These are phyloP conservation scores for Eucalyptus guilfoylei DNA, from an alignment of 345 rosid genomes.

Conservation along the genomic window DNA sequence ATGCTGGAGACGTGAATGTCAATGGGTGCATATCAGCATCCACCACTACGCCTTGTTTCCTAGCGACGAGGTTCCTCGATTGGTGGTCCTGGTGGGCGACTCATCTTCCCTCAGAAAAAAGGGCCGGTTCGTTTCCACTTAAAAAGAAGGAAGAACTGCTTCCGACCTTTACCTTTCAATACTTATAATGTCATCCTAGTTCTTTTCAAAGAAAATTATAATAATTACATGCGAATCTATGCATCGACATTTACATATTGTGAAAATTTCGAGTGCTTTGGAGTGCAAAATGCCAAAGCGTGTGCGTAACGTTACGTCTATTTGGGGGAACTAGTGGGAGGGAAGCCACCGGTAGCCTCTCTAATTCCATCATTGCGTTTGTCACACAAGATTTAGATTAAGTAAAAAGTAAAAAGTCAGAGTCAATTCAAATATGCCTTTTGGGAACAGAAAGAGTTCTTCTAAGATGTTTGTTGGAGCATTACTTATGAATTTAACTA, in stretches of 20 bases:
- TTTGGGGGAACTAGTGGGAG: not conserved
- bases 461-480: not conserved
- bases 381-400: not conserved
- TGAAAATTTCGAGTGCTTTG: not conserved
- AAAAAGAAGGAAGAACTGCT: not conserved
- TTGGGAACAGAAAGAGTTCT: not conserved
- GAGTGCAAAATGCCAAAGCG: not conserved
- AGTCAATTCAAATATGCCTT: not conserved
- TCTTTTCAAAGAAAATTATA: not conserved
- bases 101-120: not conserved
- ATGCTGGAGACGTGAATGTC: not conserved
- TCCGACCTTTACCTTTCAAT: not conserved
- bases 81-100: not conserved
- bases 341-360: not conserved
- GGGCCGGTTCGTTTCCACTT: not conserved
- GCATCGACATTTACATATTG: not conserved
- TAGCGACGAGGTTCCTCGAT: not conserved
- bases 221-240: not conserved
- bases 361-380: not conserved
- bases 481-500: not conserved
- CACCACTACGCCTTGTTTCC: not conserved
- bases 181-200: not conserved
- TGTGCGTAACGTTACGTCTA: not conserved
- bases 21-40: not conserved
- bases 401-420: not conserved